A percentile compares a stretch with the other conserved stretches of the same genome.
Evolutionary conservation across 2,329 filamentous ascomycete genomes (phyloP).

Genomic region (Aschersonia sp.): DNA sequence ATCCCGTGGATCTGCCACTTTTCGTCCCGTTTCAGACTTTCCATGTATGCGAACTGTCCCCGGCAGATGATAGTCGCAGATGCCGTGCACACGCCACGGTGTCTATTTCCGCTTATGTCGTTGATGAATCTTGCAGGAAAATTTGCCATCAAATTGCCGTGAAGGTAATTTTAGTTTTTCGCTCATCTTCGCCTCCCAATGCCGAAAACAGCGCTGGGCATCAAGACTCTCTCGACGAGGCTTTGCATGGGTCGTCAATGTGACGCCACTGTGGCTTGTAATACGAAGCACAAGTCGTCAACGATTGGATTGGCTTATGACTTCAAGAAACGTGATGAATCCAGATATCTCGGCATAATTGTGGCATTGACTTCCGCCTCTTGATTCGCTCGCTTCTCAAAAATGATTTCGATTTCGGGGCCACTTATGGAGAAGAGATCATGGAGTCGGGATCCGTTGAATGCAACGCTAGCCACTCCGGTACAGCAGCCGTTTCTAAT

Average conservation of each 20-base stretch:
- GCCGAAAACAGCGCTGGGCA: not conserved
- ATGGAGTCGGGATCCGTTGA: not conserved
- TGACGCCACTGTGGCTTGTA: not conserved
- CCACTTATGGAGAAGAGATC: not conserved
- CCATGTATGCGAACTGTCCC: not conserved
- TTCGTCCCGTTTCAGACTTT: not conserved
- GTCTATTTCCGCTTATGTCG: not conserved
- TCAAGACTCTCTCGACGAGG: not conserved
- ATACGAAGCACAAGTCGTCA: not conserved
- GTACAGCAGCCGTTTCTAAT: too few species aligned
- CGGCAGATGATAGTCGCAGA: not conserved
- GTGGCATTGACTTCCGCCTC: not conserved
- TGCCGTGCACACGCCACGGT: not conserved
- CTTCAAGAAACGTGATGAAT: not conserved
- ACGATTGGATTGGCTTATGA: too few species aligned
- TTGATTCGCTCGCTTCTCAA: not conserved
- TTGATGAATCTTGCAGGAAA: not conserved
- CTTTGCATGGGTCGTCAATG: not conserved
- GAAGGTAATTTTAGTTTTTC: not conserved
- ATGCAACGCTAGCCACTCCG: not conserved
- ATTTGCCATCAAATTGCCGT: not conserved
- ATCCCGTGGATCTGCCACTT: not conserved
- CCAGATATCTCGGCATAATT: not conserved
- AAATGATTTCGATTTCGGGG: not conserved
- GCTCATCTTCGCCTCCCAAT: not conserved